phyloP scores from a whole-genome alignment of 148 eudicot genomes.

The Arbutus unedo region DNA sequence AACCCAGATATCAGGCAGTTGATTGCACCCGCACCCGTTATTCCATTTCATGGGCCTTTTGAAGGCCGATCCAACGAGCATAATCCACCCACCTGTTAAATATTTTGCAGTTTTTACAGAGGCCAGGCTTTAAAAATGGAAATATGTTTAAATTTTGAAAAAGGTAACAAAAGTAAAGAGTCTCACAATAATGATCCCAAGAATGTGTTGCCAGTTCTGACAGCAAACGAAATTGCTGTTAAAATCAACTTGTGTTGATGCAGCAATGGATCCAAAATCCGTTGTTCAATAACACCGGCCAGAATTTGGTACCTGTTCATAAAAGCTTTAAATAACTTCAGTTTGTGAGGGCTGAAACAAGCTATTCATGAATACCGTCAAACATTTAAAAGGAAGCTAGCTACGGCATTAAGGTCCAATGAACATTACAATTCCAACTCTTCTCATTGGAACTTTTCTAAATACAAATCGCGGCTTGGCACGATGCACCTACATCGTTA shows the following conservation, averaged over 20 bases:
- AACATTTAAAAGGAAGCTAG: neutral
- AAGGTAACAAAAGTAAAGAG: neutral
- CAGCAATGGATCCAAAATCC: constrained; percentile 71
- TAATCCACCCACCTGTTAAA: constrained; percentile 92
- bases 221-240: constrained; percentile 83
- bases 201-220: constrained; percentile 90
- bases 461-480: neutral
- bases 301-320: constrained; percentile 68
- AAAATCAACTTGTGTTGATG: constrained; percentile 76
- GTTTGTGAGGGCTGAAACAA: neutral
- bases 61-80: constrained; percentile 76
- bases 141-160: neutral
- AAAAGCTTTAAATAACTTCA: neutral
- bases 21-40: constrained; percentile 7
- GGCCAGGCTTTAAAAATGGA: neutral
- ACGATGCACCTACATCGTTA: neutral
- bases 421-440: no score
- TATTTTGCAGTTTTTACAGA: neutral
- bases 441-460: neutral
- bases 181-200: constrained; percentile 92
- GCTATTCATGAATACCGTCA: neutral
- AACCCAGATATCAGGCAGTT: constrained; percentile 5
- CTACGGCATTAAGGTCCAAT: neutral
- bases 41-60: constrained; percentile 51
- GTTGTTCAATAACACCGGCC: constrained; percentile 86